Percentiles rank a stretch among this genome's conserved stretches.
Conservation (phyloP, 305 asterid genomes). For the Fraxinus paxiana region DNA sequence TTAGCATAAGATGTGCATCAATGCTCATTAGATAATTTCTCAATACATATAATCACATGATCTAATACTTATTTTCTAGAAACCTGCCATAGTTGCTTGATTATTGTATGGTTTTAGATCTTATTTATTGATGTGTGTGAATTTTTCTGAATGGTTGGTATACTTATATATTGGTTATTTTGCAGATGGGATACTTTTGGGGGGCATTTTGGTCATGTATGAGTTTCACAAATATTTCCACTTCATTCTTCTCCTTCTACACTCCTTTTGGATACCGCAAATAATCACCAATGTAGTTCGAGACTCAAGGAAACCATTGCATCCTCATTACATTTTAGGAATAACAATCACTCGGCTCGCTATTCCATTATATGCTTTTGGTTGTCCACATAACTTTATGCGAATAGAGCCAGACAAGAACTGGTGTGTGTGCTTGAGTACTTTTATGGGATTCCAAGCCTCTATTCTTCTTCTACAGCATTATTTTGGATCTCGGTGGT, state of each 20-base stretch:
- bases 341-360: conserved; percentile 84
- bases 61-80: neutral
- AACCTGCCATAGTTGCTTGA: neutral
- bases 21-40: neutral
- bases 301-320: conserved; percentile 92
- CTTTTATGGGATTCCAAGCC: conserved; percentile 77
- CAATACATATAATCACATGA: neutral
- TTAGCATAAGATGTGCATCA: neutral
- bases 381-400: conserved; percentile 97
- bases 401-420: conserved; percentile 67
- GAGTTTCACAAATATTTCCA: conserved; percentile 79
- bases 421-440: conserved; percentile 73
- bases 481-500: conserved; percentile 91
- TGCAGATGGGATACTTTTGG: conserved; percentile 94
- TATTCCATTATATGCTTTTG: conserved; percentile 80
- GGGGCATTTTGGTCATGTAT: conserved; percentile 85
- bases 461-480: conserved; percentile 82
- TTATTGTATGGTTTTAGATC: neutral
- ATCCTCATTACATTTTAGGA: conserved; percentile 90
- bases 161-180: conserved; percentile 19
- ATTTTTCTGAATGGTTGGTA: conserved; percentile 11
- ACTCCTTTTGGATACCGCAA: conserved; percentile 98
- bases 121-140: neutral
- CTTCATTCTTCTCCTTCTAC: conserved; percentile 70
- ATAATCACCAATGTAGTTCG: conserved; percentile 68